phyloP scores from a whole-genome alignment of 1,284 basidiomycete genomes.

The Neonothopanus nambi region DNA sequence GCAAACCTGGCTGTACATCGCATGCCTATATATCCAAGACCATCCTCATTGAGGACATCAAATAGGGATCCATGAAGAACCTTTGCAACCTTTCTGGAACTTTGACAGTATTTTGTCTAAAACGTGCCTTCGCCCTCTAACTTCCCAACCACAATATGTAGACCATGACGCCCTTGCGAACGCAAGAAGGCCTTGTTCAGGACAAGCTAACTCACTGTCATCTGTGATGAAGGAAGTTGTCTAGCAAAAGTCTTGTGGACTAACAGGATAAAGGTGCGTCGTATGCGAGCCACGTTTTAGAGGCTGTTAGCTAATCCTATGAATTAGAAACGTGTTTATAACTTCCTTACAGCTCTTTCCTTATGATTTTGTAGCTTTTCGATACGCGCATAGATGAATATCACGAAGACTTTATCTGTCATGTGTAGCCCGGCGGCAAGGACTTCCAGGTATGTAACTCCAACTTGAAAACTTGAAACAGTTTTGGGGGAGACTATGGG shows the following conservation, averaged over 20 bases:
- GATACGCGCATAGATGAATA: neutral
- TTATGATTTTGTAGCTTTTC: neutral
- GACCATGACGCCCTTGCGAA: slow-evolving; percentile 7
- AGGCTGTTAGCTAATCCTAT: neutral
- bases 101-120: too few species aligned
- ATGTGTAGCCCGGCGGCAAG: neutral
- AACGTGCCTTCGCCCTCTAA: neutral
- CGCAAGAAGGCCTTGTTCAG: slow-evolving; percentile 10
- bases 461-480: neutral
- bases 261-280: neutral
- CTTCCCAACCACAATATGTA: too few species aligned
- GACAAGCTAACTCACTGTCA: too few species aligned
- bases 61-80: too few species aligned
- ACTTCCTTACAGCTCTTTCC: neutral
- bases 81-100: too few species aligned
- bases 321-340: neutral
- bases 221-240: too few species aligned
- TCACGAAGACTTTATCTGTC: neutral
- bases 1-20: too few species aligned
- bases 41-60: too few species aligned
- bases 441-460: neutral
- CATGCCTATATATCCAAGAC: too few species aligned
- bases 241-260: slow-evolving; percentile 3
- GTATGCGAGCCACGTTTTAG: neutral
- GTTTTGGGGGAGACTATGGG: slow-evolving; percentile 12